These are phyloP conservation scores for Darksidea phi DNA, from an alignment of 495 filamentous ascomycete species.

Conservation along the genomic window DNA sequence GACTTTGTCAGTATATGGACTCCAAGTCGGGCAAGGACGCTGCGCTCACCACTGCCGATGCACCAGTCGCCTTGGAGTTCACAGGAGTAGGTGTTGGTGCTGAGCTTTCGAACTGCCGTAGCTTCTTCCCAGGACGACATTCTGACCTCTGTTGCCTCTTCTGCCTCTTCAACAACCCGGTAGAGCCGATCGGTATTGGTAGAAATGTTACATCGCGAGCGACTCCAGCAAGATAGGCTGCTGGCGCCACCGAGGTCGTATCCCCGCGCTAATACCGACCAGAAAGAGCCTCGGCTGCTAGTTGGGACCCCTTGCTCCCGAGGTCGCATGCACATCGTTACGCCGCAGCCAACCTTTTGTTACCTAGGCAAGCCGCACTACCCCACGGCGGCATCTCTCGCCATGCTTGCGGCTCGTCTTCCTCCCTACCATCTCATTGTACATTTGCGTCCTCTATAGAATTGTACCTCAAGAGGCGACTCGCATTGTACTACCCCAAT, in stretches of 20 bases:
- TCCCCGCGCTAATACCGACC: background rate
- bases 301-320: background rate
- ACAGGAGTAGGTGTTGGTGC: constrained; percentile 60
- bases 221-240: background rate
- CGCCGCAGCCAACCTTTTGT: background rate
- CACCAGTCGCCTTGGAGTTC: constrained; percentile 63
- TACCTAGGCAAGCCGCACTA: constrained; percentile 4
- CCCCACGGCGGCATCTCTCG: background rate
- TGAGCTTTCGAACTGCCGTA: constrained; percentile 54
- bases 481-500: background rate
- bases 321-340: background rate
- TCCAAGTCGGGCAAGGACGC: background rate
- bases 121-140: constrained; percentile 56
- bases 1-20: constrained; percentile 16
- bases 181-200: too few relatives aligned
- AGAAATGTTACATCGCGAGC: background rate
- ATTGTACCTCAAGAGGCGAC: background rate
- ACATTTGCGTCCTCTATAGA: too few relatives aligned
- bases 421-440: background rate
- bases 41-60: constrained; percentile 63
- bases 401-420: background rate
- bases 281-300: constrained; percentile 10
- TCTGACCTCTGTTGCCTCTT: background rate
- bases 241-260: too few relatives aligned
- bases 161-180: background rate